Base-by-base conservation (phyloP, 768 basidiomycete genomes). In the Russula sp. region DNA sequence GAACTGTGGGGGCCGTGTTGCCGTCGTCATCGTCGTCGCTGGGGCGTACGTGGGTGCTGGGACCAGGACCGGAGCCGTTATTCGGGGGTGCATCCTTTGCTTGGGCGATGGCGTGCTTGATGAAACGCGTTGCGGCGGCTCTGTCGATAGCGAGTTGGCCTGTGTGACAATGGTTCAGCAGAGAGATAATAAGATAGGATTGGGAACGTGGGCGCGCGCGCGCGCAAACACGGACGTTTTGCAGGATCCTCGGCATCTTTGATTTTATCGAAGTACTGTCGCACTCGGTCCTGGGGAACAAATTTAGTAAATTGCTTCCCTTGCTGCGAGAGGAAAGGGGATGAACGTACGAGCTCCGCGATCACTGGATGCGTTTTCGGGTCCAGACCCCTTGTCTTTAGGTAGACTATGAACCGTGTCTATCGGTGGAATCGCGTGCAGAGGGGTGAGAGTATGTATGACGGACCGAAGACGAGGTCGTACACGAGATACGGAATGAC, bases 211-310 rank as follows among this genome's bases (percentile, higher is more conserved):
- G 18, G 45, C 22, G 59, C 22, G 32, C 31, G 57, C 40, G 20
- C 31, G 20, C 31, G n/a, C 20, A 22, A 10, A 59, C 16, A 74
- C 83, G 66, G 60, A 85, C 86, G 81, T 71, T 80, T 75, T 20
- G 79, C 79, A 10, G 85, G 82, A 58, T 85, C 84, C 73, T 94
- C 89, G 4, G 90, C 88, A 22, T 79, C 77, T 63, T 84, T 80
- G 57, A 94, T 88, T 71, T 94, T 94, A 65, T 84, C 84, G 75
- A 94, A 94, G 74, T 94, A 94, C 65, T 84, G 78, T 34, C 84
- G 81, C 11, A 94, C 80, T 70, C 91, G 81, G 66, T 88, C 86
- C 91, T 91, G 47, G 5, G 39, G 37, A n/a, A 39, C 35, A 16
- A 48, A 16, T n/a, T 11, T 40, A 18, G 32, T 31, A 20, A 3